Conservation (phyloP, 805 yeast genomes). For the Ogataea kodamae region DNA sequence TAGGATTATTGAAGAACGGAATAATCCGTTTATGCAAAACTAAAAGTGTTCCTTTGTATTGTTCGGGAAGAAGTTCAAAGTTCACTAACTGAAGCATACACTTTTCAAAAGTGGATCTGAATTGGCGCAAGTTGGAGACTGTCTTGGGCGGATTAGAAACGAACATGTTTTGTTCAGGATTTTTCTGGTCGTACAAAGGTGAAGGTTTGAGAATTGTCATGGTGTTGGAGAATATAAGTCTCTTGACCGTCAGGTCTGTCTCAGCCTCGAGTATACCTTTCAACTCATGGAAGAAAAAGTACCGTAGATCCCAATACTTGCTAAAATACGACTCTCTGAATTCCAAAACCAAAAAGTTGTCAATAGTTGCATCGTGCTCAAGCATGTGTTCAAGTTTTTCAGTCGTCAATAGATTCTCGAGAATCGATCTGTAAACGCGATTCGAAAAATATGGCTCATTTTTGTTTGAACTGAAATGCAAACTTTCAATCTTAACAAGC, state of each 20-base stretch:
- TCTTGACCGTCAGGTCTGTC: constrained; percentile 3
- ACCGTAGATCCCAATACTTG: constrained; percentile 74
- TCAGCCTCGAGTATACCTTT: constrained; percentile 19
- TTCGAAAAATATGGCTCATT: constrained; percentile 64
- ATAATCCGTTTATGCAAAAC: constrained; percentile 81
- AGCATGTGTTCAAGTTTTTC: constrained; percentile 37
- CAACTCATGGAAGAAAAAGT: constrained; percentile 59
- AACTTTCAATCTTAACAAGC: constrained; percentile 53
- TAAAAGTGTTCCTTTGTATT: constrained; percentile 65
- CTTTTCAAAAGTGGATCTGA: constrained; percentile 65
- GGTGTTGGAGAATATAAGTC: constrained; percentile 37
- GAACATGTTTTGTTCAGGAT: constrained; percentile 34
- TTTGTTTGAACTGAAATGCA: constrained; percentile 45
- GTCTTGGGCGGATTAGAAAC: constrained; percentile 46
- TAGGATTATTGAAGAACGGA: constrained; percentile 77
- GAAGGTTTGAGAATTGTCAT: constrained; percentile 36
- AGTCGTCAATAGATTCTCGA: constrained; percentile 30
- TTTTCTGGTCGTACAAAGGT: constrained; percentile 32
- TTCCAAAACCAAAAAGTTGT: constrained; percentile 39
- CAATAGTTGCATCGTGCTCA: constrained; percentile 45
- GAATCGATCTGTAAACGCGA: constrained; percentile 42
- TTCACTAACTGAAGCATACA: constrained; percentile 59
- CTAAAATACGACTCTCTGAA: constrained; percentile 53
- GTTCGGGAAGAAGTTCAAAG: constrained; percentile 40
- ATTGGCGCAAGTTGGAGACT: constrained; percentile 35